Evolutionary conservation across 2,329 filamentous ascomycete genomes (phyloP).

Genomic region (Trichophyton verrucosum): DNA sequence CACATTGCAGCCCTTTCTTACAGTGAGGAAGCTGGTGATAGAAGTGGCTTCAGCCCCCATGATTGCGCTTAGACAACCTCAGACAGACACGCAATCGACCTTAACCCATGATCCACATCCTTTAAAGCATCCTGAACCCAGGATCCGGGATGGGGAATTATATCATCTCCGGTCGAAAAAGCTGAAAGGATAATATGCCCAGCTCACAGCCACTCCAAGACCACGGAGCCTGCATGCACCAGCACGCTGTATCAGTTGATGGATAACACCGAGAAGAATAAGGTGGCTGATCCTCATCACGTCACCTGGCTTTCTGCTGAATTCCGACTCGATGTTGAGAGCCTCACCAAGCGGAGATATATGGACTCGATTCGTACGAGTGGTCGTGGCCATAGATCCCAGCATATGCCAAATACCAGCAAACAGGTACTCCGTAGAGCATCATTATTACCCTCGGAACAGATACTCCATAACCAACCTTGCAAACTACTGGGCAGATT

Average conservation of each 20-base stretch:
- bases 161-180: not conserved
- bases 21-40: not conserved
- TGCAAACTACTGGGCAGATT: not conserved
- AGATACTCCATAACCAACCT: too few species aligned
- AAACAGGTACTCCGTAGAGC: not conserved
- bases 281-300: not conserved
- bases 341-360: not conserved
- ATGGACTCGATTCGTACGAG: not conserved
- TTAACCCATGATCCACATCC: not conserved
- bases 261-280: not conserved
- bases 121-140: not conserved
- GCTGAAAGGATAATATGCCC: not conserved
- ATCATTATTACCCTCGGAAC: too few species aligned
- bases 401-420: not conserved
- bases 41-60: not conserved
- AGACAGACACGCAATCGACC: not conserved
- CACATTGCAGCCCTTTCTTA: not conserved
- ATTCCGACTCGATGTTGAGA: not conserved
- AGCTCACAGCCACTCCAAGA: not conserved
- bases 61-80: not conserved
- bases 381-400: not conserved
- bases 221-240: not conserved
- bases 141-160: not conserved
- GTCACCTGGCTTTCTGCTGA: not conserved
- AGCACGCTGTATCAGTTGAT: not conserved